phyloP scores from a whole-genome alignment of 192 early-diverging fungal species.

The Powellomyces hirtus region DNA sequence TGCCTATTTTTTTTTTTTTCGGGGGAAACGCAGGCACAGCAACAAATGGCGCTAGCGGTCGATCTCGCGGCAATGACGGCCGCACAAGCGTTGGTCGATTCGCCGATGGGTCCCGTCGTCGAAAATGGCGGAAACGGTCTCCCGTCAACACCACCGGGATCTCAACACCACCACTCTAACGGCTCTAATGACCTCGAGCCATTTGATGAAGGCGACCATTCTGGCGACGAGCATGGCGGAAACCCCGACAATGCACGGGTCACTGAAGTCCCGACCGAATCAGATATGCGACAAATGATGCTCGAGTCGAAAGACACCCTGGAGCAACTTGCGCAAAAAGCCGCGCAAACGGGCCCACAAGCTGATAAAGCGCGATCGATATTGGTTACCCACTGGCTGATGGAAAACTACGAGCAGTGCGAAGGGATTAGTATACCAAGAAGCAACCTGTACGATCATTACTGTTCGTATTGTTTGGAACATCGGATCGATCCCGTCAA shows the following conservation, averaged over 20 bases:
- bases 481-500: slow-evolving; percentile 44
- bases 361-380: slow-evolving; percentile 29
- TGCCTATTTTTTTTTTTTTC: too few species aligned
- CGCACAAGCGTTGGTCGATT: background rate
- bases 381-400: slow-evolving; percentile 32
- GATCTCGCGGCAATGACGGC: slow-evolving; percentile 5
- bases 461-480: slow-evolving; percentile 35
- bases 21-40: too few species aligned
- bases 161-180: background rate
- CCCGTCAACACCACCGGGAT: background rate
- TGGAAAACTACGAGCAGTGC: slow-evolving; percentile 40
- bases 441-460: slow-evolving; percentile 46
- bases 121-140: background rate
- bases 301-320: slow-evolving; percentile 27
- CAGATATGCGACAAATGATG: slow-evolving; percentile 22
- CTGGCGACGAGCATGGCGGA: slow-evolving; percentile 23
- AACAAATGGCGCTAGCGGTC: background rate
- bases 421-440: slow-evolving; percentile 44
- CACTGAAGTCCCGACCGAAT: slow-evolving; percentile 25
- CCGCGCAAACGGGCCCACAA: slow-evolving; percentile 16
- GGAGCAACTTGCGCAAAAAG: slow-evolving; percentile 24
- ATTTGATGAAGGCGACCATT: slow-evolving; percentile 15
- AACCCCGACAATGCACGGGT: slow-evolving; percentile 24
- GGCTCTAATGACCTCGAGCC: background rate
- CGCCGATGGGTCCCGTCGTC: background rate